Conservation (phyloP, 805 yeast genomes). For the Saturnispora sekii region DNA sequence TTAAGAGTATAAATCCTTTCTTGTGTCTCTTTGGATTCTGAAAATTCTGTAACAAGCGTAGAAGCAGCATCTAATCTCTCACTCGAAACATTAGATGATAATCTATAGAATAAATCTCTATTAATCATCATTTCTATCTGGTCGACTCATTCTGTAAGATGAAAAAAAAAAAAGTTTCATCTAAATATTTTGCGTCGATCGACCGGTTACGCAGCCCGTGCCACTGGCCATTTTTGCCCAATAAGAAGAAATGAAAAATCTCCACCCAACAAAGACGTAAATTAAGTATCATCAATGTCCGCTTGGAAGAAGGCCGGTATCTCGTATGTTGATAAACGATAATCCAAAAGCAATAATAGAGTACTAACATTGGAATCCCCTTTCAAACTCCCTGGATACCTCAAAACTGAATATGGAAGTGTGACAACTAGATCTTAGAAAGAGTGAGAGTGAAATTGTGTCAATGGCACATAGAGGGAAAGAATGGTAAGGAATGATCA, state of each 20-base stretch:
- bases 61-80: constrained; percentile 72
- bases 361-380: no score
- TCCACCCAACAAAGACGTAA: constrained; percentile 1
- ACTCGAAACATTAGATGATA: constrained; percentile 65
- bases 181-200: background rate
- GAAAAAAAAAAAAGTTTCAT: background rate
- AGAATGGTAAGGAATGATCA: no score
- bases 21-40: constrained; percentile 29
- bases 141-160: background rate
- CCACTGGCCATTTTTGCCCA: background rate
- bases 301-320: constrained; percentile 61
- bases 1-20: constrained; percentile 81
- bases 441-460: no score
- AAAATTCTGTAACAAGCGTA: constrained; percentile 50
- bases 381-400: no score
- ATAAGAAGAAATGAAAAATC: background rate
- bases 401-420: no score
- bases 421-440: no score
- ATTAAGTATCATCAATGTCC: constrained; percentile 31
- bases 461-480: no score
- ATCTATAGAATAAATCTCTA: constrained; percentile 64
- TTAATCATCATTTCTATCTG: constrained; percentile 37
- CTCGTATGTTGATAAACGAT: constrained; percentile 31
- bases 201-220: constrained; percentile 9
- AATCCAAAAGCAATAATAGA: no score